Conservation (phyloP, 1,139 yeast species). For the Protomyces pachydermus region DNA sequence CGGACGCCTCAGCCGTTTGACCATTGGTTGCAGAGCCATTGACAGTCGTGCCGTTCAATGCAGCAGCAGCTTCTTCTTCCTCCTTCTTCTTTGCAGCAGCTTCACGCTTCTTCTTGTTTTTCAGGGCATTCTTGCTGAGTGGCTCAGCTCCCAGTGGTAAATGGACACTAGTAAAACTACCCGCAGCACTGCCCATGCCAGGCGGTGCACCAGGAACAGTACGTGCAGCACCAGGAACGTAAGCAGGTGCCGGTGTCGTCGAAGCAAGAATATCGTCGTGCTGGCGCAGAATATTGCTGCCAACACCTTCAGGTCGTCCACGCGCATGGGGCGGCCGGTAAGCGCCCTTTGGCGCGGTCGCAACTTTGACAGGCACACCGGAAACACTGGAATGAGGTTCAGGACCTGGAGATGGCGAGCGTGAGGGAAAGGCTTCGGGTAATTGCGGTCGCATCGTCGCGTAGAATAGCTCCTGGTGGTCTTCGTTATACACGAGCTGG, state of each 20-base stretch:
- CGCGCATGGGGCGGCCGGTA: slow-evolving; percentile 96
- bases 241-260: slow-evolving; percentile 4
- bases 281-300: slow-evolving; percentile 21
- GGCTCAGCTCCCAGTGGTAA: slow-evolving; percentile 36
- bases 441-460: slow-evolving; percentile 76
- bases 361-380: slow-evolving; percentile 51
- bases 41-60: slow-evolving; percentile 16
- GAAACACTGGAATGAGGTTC: slow-evolving; percentile 58
- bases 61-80: slow-evolving; percentile 35
- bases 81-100: slow-evolving; percentile 48
- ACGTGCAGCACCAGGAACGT: slow-evolving; percentile 43
- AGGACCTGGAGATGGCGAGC: slow-evolving; percentile 54
- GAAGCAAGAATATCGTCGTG: slow-evolving; percentile 9
- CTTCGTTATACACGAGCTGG: slow-evolving; percentile 67
- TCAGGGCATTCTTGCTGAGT: slow-evolving; percentile 57
- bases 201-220: slow-evolving; percentile 31
- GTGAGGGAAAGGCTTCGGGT: slow-evolving; percentile 56
- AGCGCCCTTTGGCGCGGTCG: slow-evolving; percentile 54
- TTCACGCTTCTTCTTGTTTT: slow-evolving; percentile 76
- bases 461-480: slow-evolving; percentile 66
- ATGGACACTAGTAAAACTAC: slow-evolving; percentile 39
- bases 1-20: not conserved
- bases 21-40: not conserved
- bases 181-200: slow-evolving; percentile 30
- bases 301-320: slow-evolving; percentile 36